Conservation (phyloP, 1,139 yeast genomes). For the Taiozyma onychis region DNA sequence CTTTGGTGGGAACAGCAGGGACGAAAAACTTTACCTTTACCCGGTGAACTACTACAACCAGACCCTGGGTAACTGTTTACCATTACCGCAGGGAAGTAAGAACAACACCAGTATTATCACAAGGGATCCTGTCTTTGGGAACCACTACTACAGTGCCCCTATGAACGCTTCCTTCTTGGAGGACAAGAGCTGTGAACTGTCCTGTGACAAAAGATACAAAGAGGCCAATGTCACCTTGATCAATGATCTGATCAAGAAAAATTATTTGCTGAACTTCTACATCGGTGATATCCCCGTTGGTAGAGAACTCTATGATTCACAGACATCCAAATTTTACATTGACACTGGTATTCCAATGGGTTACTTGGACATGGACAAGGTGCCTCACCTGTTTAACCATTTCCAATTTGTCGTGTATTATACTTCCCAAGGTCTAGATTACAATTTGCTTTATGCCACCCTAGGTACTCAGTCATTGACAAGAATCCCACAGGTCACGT, state of each 20-base stretch:
- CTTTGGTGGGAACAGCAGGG: slow-evolving; percentile 24
- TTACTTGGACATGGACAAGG: slow-evolving; percentile 21
- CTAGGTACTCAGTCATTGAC: slow-evolving; percentile 21
- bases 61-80: slow-evolving; percentile 18
- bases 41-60: slow-evolving; percentile 22
- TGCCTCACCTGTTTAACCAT: slow-evolving; percentile 25
- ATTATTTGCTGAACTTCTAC: slow-evolving; percentile 24
- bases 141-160: slow-evolving; percentile 18
- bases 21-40: slow-evolving; percentile 20
- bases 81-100: slow-evolving; percentile 8
- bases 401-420: slow-evolving; percentile 25
- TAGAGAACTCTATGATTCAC: slow-evolving; percentile 22
- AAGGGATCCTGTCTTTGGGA: slow-evolving; percentile 16
- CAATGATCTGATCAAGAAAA: slow-evolving; percentile 22
- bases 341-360: slow-evolving; percentile 25
- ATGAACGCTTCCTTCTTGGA: slow-evolving; percentile 16
- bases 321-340: slow-evolving; percentile 21
- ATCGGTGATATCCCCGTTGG: slow-evolving; percentile 26
- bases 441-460: slow-evolving; percentile 21
- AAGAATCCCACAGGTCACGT: slow-evolving; percentile 17
- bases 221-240: slow-evolving; percentile 21
- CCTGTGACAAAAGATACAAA: slow-evolving; percentile 20
- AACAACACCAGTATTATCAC: slow-evolving; percentile 2
- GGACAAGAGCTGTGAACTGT: slow-evolving; percentile 11
- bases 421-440: slow-evolving; percentile 16